Base-by-base conservation (phyloP, 148 eudicot species). In the Vaccinium macrocarpon region DNA sequence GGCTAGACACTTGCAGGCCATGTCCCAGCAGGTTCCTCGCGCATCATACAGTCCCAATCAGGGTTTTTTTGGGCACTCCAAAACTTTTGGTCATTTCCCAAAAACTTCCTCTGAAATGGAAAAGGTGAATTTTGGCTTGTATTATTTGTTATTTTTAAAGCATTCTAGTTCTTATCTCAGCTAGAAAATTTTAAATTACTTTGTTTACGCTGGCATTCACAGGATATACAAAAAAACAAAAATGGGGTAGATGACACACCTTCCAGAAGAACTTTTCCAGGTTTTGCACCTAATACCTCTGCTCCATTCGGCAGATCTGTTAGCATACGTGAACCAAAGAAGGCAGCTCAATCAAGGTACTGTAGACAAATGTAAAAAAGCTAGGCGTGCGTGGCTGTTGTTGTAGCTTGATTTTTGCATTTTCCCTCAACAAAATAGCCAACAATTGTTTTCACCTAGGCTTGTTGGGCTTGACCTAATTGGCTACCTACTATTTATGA, bases 181-280 rank as follows among this genome's bases (percentile, higher is more conserved):
- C 79, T 32, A 21, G 49, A 46, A 19, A 29, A 25, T 48, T 48
- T 89, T 56, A 53, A 56, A 59, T 81, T 83, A 53, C 83, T 82
- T 84, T 18, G 55, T 61, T 55, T 90, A 70, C 90, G 91, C 93
- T 90, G 90, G 76, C 56, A 72, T 29, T 83, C 71, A 59, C 53
- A 88, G 85, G 87, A 90, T 85, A 82, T 80, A 76, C 93, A 86
- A 53, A 93, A 86, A 82, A 86, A 84, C 81, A 79, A 59, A 74
- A 91, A 88, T 77, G 89, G 52, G 79, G 82, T 81, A 15, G 88
- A 84, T 87, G 90, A 88, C 23, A 84, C 72, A 84, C 85, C 86
- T 32, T 84, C 93, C 48, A 77, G 88, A 77, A 85, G 86, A 29
- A 86, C 55, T 83, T 81, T 84, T 85, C 84, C 92, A 68, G 95